Evolutionary conservation across 2,329 filamentous ascomycete species (phyloP), one percentile per base, ranked within the genome.

Genomic region (Diaporthe batatas): DNA sequence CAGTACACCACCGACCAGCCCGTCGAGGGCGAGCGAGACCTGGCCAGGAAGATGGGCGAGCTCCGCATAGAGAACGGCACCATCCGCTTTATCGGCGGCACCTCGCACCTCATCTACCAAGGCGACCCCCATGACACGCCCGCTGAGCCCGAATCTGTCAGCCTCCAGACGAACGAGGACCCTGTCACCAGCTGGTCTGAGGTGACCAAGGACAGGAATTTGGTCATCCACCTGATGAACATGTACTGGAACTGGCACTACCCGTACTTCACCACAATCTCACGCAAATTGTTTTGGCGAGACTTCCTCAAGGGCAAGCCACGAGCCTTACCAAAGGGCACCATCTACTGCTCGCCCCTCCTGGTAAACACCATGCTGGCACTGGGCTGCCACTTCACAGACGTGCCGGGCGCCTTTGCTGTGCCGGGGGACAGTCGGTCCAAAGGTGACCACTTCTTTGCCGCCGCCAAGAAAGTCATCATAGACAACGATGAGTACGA

Each of bases 211-310:
- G 94, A 98, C 80, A 87, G 91, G 32, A 89, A 93, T 70, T 86
- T 98, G 58, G 91, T 98, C 77, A 89, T 91, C 21, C 96, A 98
- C 81, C 89, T 99, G 23, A 90, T 99, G 80, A 96, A 95, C 79
- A 95, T 98, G 94, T 99, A 99, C 83, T 98, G 98, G 83, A 94
- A 92, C 77, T 98, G 96, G 93, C 96, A 98, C 82, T 98, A 98
- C 82, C 92, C 95, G 23, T 98, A 96, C 83, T 99, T 98, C 81
- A 96, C 95, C 5, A 96, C 94, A 0, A 86, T 98, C 8, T 96
- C 95, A 16, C 97, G 94, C 80, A 91, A 88, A 49, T 85, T 97
- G 42, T 98, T 99, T 80, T 95, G 94, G 79, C 89, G 92, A 54
- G 95, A 98, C 80, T 98, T 97, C 77, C 81, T 92, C 57, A 88